These are phyloP conservation scores for Grosmannia serpens DNA, from an alignment of 2,329 filamentous ascomycete genomes.

Conservation along the genomic window DNA sequence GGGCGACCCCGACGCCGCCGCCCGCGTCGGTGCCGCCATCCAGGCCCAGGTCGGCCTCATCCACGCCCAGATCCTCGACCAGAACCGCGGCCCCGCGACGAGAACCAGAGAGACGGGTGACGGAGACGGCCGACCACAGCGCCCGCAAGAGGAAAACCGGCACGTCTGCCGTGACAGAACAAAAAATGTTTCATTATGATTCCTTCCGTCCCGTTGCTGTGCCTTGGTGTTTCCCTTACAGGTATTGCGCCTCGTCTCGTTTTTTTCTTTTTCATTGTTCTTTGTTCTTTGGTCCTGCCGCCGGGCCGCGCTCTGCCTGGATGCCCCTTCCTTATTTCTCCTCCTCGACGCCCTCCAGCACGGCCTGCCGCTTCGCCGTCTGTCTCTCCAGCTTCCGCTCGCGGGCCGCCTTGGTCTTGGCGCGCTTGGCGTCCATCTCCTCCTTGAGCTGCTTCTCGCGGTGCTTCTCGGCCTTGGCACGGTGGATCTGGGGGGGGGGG, in stretches of 20 bases:
- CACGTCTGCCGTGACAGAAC: neutral
- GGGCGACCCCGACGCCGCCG: too few species aligned
- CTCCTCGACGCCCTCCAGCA: slow-evolving; percentile 60
- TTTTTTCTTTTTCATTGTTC: slow-evolving; percentile 16
- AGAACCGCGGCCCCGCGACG: too few species aligned
- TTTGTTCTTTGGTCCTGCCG: neutral
- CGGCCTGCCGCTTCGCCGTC: slow-evolving; percentile 78
- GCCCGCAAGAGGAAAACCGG: too few species aligned
- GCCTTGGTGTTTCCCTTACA: neutral
- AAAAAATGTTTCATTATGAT: slow-evolving; percentile 1
- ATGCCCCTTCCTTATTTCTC: slow-evolving; percentile 23
- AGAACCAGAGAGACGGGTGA: neutral
- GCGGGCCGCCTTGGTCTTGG: slow-evolving; percentile 99
- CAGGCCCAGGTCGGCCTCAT: too few species aligned
- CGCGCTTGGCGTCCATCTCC: slow-evolving; percentile 99
- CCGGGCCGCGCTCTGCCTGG: slow-evolving; percentile 11
- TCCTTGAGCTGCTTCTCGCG: slow-evolving; percentile 95
- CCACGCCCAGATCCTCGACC: too few species aligned
- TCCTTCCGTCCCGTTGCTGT: slow-evolving; percentile 1
- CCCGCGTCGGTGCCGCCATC: too few species aligned
- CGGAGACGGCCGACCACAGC: neutral
- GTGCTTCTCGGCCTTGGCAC: slow-evolving; percentile 98
- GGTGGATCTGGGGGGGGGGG: slow-evolving; percentile 68
- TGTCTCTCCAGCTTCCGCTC: slow-evolving; percentile 95
- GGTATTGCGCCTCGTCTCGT: neutral